Conservation (phyloP, 768 basidiomycete genomes). For the Crepidotus variabilis region DNA sequence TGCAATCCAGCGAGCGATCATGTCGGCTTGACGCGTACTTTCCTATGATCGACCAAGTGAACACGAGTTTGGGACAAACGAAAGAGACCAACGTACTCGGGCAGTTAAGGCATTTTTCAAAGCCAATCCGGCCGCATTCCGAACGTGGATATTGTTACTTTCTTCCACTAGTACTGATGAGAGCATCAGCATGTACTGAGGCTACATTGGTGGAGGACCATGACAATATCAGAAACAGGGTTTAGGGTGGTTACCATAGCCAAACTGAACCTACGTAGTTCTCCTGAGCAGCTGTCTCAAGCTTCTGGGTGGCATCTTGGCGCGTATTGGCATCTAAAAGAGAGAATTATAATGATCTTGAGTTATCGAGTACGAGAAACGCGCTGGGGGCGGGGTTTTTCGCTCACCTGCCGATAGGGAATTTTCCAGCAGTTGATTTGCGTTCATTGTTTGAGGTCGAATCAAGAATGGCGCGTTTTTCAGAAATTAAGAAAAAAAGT, state of each 20-base stretch:
- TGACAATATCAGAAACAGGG: conserved; percentile 16
- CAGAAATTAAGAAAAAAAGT: conserved; percentile 8
- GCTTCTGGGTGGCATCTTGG: conserved; percentile 86
- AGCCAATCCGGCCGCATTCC: conserved; percentile 95
- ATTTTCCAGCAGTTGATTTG: conserved; percentile 86
- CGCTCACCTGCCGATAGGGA: conserved; percentile 84
- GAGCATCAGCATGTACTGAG: conserved; percentile 90
- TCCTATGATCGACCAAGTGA: conserved; percentile 50
- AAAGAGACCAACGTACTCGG: conserved; percentile 56
- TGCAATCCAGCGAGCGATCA: conserved; percentile 78
- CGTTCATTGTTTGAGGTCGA: conserved; percentile 66
- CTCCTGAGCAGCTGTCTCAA: conserved; percentile 80
- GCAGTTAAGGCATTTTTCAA: conserved; percentile 94
- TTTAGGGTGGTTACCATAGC: conserved; percentile 8
- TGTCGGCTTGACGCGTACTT: conserved; percentile 66
- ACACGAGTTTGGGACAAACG: conserved; percentile 15
- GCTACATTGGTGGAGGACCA: conserved; percentile 40
- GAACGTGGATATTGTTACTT: conserved; percentile 60
- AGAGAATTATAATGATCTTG: conserved; percentile 16
- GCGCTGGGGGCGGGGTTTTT: conserved; percentile 12
- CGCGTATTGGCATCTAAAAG: conserved; percentile 79
- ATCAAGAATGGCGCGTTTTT: conserved; percentile 2
- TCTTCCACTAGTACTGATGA: conserved; percentile 83
- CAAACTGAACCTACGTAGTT: conserved; percentile 73
- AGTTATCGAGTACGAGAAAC: conserved; percentile 18